Percentiles rank a stretch among this genome's conserved stretches.
Evolutionary conservation across 129 eudicot genomes (phyloP).

Genomic region (Saussurea involucrata): DNA sequence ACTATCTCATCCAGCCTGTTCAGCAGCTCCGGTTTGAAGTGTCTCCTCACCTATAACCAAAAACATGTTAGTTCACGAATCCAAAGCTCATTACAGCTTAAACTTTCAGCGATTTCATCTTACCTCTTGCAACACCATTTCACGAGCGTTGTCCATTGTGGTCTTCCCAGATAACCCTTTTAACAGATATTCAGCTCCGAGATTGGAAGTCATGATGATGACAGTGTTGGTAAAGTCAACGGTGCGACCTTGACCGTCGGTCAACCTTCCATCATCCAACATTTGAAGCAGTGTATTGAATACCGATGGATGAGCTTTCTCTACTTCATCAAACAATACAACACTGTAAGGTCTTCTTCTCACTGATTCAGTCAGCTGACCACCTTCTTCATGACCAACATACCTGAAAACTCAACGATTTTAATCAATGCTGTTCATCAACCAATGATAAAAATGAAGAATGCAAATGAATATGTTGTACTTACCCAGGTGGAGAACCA

Average conservation of each 20-base stretch:
- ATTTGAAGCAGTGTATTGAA: slow-evolving; percentile 90
- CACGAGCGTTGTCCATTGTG: slow-evolving; percentile 67
- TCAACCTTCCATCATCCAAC: slow-evolving; percentile 88
- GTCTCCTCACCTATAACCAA: slow-evolving; percentile 61
- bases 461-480: background rate
- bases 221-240: slow-evolving; percentile 94
- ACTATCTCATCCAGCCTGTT: slow-evolving; percentile 91
- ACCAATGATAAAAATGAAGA: background rate
- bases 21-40: slow-evolving; percentile 83
- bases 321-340: slow-evolving; percentile 82
- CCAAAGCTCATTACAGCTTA: background rate
- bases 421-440: background rate
- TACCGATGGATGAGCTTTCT: slow-evolving; percentile 75
- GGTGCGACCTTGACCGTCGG: slow-evolving; percentile 94
- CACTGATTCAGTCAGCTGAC: slow-evolving; percentile 92
- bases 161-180: slow-evolving; percentile 72
- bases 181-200: slow-evolving; percentile 84
- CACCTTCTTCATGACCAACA: slow-evolving; percentile 97
- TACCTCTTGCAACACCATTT: slow-evolving; percentile 84
- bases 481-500: slow-evolving; percentile 99
- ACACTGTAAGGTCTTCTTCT: slow-evolving; percentile 88
- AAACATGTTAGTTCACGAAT: background rate
- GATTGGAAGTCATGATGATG: slow-evolving; percentile 90
- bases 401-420: slow-evolving; percentile 28
- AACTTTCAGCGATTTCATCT: background rate